phyloP scores from a whole-genome alignment of 257 asterid genomes.

The Solanum pennellii region DNA sequence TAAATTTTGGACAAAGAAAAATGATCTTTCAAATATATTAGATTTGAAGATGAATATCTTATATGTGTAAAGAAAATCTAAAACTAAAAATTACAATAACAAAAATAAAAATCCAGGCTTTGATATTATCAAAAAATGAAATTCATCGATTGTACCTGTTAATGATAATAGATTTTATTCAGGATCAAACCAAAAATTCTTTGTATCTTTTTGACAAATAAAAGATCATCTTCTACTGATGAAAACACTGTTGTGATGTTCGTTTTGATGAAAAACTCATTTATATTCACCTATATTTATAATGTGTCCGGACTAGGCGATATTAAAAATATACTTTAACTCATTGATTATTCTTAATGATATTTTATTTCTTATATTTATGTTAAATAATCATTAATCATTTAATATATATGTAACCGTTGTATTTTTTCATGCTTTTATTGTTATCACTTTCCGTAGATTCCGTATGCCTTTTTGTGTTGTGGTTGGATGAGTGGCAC shows the following conservation, averaged over 20 bases:
- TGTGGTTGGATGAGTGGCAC: too few species aligned
- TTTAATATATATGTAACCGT: not conserved
- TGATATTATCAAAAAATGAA: too few species aligned
- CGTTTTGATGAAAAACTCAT: not conserved
- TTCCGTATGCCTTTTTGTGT: too few species aligned
- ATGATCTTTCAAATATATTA: not conserved
- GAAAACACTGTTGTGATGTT: not conserved
- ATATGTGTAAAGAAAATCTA: too few species aligned
- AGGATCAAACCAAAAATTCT: not conserved
- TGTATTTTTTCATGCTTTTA: too few species aligned
- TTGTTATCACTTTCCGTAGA: too few species aligned
- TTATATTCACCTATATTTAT: not conserved
- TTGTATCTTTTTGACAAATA: not conserved
- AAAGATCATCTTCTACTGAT: not conserved
- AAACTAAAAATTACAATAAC: too few species aligned
- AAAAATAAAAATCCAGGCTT: too few species aligned
- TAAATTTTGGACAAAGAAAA: too few species aligned
- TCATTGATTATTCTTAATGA: not conserved
- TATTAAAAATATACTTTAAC: not conserved
- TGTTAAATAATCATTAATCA: not conserved
- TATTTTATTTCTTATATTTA: not conserved
- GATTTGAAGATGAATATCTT: too few species aligned
- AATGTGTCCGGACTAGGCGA: not conserved
- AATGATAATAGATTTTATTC: too few species aligned
- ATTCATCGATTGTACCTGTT: not conserved